These are phyloP conservation scores for Gymnopilus junonius DNA, from an alignment of 768 basidiomycete genomes.

Conservation along the genomic window DNA sequence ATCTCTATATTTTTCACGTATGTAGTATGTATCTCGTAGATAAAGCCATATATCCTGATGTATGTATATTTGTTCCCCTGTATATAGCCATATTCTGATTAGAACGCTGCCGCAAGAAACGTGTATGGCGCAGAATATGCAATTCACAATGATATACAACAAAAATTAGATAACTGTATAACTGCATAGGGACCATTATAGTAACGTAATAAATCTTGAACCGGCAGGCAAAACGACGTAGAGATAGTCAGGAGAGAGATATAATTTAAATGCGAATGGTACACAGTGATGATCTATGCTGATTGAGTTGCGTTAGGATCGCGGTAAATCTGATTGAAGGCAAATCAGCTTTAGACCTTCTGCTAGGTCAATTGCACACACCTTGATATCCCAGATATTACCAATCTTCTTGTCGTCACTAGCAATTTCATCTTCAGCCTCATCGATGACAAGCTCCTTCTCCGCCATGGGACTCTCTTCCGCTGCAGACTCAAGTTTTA, in stretches of 20 bases:
- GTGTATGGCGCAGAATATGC: no score
- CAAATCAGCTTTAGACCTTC: background rate
- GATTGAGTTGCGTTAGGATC: constrained; percentile 48
- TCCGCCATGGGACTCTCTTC: constrained; percentile 25
- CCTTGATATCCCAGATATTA: constrained; percentile 78
- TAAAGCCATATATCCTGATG: background rate
- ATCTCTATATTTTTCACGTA: background rate
- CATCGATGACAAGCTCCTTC: constrained; percentile 41
- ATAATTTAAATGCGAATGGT: constrained; percentile 10
- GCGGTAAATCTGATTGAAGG: constrained; percentile 45
- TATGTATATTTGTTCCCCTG: background rate
- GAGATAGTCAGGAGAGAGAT: constrained; percentile 1
- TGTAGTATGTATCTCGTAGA: background rate
- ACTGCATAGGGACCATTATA: background rate
- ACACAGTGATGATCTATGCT: constrained; percentile 13
- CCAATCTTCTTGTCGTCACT: constrained; percentile 52
- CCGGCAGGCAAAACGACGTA: background rate
- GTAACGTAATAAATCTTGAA: background rate
- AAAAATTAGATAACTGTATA: background rate
- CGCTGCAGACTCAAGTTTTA: constrained; percentile 68
- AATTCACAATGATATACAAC: constrained; percentile 8
- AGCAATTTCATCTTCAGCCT: constrained; percentile 18
- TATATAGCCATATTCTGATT: no score
- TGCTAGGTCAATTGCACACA: constrained; percentile 29
- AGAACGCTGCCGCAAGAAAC: no score